These are phyloP conservation scores for Solanum bulbocastanum DNA, from an alignment of 257 asterid genomes.

Conservation along the genomic window DNA sequence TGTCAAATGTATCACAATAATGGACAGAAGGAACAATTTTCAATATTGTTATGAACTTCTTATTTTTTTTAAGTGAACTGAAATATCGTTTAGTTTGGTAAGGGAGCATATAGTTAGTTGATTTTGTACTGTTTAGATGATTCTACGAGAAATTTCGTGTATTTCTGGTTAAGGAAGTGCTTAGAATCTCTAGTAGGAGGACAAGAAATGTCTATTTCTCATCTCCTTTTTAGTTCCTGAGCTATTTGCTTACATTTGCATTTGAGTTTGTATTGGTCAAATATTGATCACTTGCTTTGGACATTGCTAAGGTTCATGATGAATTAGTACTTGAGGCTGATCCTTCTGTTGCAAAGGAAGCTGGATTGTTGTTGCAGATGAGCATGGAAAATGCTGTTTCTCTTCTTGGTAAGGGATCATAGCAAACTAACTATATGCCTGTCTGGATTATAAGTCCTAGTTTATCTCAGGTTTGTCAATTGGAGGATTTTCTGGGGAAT, in stretches of 20 bases:
- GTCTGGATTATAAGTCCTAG: neutral
- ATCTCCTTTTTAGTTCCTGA: neutral
- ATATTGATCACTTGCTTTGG: neutral
- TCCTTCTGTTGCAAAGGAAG: constrained; percentile 67
- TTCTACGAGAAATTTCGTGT: neutral
- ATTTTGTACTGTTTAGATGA: neutral
- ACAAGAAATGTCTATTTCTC: neutral
- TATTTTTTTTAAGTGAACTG: neutral
- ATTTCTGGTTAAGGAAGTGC: neutral
- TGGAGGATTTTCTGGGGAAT: neutral
- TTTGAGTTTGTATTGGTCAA: neutral
- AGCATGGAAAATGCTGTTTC: constrained; percentile 88
- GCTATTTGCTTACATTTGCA: neutral
- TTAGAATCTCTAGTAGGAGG: neutral
- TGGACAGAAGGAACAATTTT: neutral
- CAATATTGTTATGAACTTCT: neutral
- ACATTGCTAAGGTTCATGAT: constrained; percentile 64
- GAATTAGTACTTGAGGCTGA: constrained; percentile 87
- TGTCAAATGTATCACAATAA: neutral
- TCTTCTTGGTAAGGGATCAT: constrained; percentile 55
- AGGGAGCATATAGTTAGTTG: neutral
- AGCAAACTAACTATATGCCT: neutral
- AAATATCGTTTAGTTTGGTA: neutral
- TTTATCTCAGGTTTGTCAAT: neutral
- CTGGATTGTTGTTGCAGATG: constrained; percentile 54